Evolutionary conservation across 179 eudicot genomes (phyloP).

Genomic region (Spergularia azorica): DNA sequence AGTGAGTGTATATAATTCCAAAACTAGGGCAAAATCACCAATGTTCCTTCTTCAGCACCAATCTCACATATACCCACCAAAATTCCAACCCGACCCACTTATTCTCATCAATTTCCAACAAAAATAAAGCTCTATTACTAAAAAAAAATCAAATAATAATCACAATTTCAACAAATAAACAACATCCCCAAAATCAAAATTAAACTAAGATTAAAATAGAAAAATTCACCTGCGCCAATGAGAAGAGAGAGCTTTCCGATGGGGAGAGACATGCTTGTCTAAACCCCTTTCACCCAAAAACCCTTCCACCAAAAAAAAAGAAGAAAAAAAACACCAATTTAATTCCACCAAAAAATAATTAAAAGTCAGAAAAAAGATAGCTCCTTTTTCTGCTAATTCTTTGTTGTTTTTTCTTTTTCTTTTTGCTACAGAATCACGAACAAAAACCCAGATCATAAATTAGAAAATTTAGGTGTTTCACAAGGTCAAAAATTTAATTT

Average conservation of each 20-base stretch:
- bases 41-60: neutral
- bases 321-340: too few species aligned
- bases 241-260: constrained; percentile 73
- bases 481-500: too few species aligned
- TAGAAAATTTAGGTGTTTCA: too few species aligned
- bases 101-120: constrained; percentile 5
- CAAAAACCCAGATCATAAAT: too few species aligned
- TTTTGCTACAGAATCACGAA: neutral
- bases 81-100: neutral
- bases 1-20: too few species aligned
- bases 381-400: too few species aligned
- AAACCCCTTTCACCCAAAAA: constrained; percentile 22
- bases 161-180: neutral
- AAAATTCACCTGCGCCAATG: constrained; percentile 71
- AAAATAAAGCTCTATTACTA: neutral
- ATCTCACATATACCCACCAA: neutral
- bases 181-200: neutral
- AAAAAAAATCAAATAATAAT: neutral
- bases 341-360: too few species aligned
- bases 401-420: neutral
- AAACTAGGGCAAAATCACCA: neutral
- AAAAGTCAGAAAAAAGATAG: neutral
- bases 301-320: constrained; percentile 9
- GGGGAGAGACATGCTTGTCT: constrained; percentile 54
- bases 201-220: neutral